Conservation (phyloP, 1,284 basidiomycete genomes). For the Ganoderma resinaceum region DNA sequence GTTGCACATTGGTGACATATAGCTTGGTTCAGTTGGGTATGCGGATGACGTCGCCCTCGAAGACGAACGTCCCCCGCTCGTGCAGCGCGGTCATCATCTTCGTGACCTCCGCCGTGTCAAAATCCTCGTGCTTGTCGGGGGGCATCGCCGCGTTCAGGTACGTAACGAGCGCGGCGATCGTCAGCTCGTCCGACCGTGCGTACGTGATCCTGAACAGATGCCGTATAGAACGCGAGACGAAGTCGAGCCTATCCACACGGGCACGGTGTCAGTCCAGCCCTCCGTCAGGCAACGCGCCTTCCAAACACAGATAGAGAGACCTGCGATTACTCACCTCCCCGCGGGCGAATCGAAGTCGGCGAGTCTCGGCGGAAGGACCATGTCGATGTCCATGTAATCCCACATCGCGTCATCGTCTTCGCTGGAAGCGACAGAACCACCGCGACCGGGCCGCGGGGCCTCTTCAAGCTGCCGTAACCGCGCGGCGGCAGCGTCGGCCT, state of each 20-base stretch:
- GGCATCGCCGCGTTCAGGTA: slow-evolving; percentile 80
- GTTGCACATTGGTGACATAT: not conserved
- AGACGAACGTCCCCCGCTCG: slow-evolving; percentile 57
- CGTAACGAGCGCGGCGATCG: slow-evolving; percentile 67
- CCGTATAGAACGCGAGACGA: slow-evolving; percentile 62
- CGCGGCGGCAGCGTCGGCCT: slow-evolving; percentile 28
- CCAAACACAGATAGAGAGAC: not conserved
- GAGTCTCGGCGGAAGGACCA: slow-evolving; percentile 38
- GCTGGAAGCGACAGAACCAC: slow-evolving; percentile 28
- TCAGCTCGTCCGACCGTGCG: slow-evolving; percentile 67
- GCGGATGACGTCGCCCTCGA: slow-evolving; percentile 67
- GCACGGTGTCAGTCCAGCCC: slow-evolving; percentile 1
- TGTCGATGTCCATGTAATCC: slow-evolving; percentile 34
- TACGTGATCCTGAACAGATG: slow-evolving; percentile 73
- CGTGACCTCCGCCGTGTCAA: slow-evolving; percentile 74
- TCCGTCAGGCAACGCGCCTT: not conserved
- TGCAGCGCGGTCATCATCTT: slow-evolving; percentile 60
- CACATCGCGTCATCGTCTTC: slow-evolving; percentile 37
- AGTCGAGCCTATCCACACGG: slow-evolving; percentile 52
- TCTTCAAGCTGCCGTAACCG: slow-evolving; percentile 34
- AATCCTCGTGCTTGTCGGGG: slow-evolving; percentile 78
- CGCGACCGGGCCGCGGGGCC: slow-evolving; percentile 22
- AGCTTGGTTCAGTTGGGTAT: slow-evolving; percentile 15
- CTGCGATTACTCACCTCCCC: slow-evolving; percentile 54
- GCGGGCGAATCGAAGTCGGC: slow-evolving; percentile 62